Percentiles rank a stretch among this genome's conserved stretches.
These are phyloP conservation scores for Linnemannia hyalina DNA, from an alignment of 192 early-diverging fungal genomes.

Conservation along the genomic window DNA sequence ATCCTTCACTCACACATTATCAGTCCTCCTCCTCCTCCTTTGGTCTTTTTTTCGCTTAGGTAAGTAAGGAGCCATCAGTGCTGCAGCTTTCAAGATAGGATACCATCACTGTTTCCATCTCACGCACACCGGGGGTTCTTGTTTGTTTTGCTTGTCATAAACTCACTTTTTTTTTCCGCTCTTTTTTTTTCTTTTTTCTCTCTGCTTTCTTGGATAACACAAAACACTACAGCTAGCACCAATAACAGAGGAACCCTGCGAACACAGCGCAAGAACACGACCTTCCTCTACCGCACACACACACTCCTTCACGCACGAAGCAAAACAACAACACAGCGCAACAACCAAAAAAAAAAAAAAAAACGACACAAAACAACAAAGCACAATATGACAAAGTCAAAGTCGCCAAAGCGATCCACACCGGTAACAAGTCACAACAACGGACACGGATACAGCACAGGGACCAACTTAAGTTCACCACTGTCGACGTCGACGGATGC, in stretches of 20 bases:
- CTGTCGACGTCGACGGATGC: neutral
- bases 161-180: conserved; percentile 3
- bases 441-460: conserved; percentile 7
- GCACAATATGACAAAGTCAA: conserved; percentile 30
- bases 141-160: neutral
- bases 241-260: neutral
- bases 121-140: too few relatives aligned
- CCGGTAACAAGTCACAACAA: conserved; percentile 31
- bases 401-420: conserved; percentile 44
- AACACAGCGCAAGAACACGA: neutral
- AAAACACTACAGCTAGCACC: neutral
- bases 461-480: neutral
- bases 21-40: neutral
- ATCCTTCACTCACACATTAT: neutral
- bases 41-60: too few relatives aligned
- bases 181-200: conserved; percentile 1
- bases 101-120: too few relatives aligned
- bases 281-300: neutral
- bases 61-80: too few relatives aligned
- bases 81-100: too few relatives aligned
- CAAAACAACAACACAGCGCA: too few relatives aligned
- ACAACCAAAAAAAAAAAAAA: neutral
- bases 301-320: neutral
- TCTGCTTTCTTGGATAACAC: neutral
- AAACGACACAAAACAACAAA: neutral